Base-by-base conservation (phyloP, 208 protist species). In the Naegleria lovaniensis region DNA sequence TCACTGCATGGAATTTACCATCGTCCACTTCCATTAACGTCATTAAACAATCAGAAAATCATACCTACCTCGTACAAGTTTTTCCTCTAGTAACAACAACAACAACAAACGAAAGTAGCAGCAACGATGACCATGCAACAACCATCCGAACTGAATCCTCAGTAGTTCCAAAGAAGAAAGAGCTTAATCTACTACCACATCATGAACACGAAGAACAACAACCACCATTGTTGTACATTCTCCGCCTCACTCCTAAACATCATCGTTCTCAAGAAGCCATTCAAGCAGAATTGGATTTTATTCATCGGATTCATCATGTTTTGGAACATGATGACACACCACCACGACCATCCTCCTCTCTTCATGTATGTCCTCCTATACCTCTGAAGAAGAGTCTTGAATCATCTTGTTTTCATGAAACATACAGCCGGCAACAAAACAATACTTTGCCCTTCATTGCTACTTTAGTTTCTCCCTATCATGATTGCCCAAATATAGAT, bases 211-310 rank as follows among this genome's bases (percentile, higher is more conserved):
- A 58, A 58, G 51, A 15, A 58, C 15, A 58, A 58, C 15, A 19
- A 5, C 51, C 9, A 58, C 5, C 51, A 58, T 19, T 58, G 16
- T 25, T 40, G 5, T 87, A 40, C 83, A 87, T 87, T 52, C 38
- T 87, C 0, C 9, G 83, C 13, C 33, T 41, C 9, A 52, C 83
- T 41, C 83, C 83, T 51, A 29, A 52, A 36, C 29, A 87, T 51
- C 83, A 87, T 51, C 83, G 83, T 87, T 52, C 83, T 1, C 0
- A 29, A 19, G 3, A 41, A 39, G 38, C 38, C 15, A 87, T 87
- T 87, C 38, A 48, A 48, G 83, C 83, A 51, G 83, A 87, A 87
- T 87, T 87, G 83, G 83, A 87, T 15, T 87, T 36, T 51, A 48
- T 87, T 0, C 16, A 52, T 19, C 38, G 40, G 3, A 87, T 51